These are phyloP conservation scores for Chlamydomonas eustigma DNA, from an alignment of 139 green algal species.

Conservation along the genomic window DNA sequence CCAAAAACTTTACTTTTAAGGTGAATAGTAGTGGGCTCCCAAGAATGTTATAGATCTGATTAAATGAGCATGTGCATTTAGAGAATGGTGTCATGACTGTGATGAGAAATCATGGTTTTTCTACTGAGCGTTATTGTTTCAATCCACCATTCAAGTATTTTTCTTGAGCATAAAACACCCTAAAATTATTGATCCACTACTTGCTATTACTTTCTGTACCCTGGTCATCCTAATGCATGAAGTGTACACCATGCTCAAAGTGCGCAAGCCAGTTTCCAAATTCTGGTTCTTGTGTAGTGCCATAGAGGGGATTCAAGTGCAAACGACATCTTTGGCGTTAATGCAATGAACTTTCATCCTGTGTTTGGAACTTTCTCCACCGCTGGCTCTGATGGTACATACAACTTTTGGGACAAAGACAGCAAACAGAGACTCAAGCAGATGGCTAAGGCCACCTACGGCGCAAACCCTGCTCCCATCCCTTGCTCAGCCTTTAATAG, in stretches of 20 bases:
- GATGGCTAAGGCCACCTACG: slow-evolving; percentile 47
- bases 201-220: not conserved
- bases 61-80: no score
- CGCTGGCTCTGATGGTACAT: slow-evolving; percentile 84
- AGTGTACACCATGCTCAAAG: no score
- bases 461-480: slow-evolving; percentile 64
- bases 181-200: not conserved
- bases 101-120: no score
- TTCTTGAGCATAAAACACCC: no score
- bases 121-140: no score
- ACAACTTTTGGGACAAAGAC: slow-evolving; percentile 99
- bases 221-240: no score
- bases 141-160: no score
- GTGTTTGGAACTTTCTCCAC: slow-evolving; percentile 87
- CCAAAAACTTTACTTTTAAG: slow-evolving; percentile 94
- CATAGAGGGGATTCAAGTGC: slow-evolving; percentile 48
- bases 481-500: slow-evolving; percentile 79
- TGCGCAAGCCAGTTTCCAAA: no score
- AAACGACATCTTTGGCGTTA: slow-evolving; percentile 93
- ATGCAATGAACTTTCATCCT: slow-evolving; percentile 91
- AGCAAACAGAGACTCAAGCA: slow-evolving; percentile 94
- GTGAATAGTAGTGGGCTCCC: no score
- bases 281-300: no score
- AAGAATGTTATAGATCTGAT: no score
- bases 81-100: no score